Percentiles rank a stretch among this genome's conserved stretches.
These are phyloP conservation scores for Mimosa pudica DNA, from an alignment of 306 rosid genomes.

Conservation along the genomic window DNA sequence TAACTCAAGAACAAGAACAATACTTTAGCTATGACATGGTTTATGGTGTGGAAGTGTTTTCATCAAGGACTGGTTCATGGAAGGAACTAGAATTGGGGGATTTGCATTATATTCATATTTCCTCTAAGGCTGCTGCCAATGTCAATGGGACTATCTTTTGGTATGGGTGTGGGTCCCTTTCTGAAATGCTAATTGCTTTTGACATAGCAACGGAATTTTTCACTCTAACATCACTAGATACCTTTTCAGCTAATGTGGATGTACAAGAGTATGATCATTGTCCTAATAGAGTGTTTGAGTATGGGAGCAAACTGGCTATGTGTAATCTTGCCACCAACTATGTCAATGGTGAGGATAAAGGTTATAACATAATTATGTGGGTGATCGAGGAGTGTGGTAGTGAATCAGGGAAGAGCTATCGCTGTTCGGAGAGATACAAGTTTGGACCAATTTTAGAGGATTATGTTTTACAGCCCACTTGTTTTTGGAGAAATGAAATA, in stretches of 20 bases:
- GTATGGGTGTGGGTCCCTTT: neutral
- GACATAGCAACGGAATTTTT: neutral
- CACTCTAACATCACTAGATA: neutral
- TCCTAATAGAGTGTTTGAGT: neutral
- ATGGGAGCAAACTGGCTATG: neutral
- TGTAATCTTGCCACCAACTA: neutral
- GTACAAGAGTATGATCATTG: neutral
- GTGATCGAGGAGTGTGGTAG: too few relatives aligned
- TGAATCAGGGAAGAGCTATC: too few relatives aligned
- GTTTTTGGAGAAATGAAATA: too few relatives aligned
- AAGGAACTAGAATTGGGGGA: neutral
- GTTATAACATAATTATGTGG: too few relatives aligned
- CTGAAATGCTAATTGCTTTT: neutral
- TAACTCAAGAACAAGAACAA: too few relatives aligned
- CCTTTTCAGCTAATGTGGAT: neutral
- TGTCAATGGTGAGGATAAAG: too few relatives aligned
- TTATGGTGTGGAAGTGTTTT: neutral
- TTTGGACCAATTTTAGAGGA: too few relatives aligned
- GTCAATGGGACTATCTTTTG: neutral
- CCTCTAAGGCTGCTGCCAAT: fast-evolving
- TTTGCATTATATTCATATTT: too few relatives aligned
- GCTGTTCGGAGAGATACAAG: too few relatives aligned
- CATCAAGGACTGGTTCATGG: neutral
- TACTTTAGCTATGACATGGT: too few relatives aligned
- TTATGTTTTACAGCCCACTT: too few relatives aligned